Evolutionary conservation across 202 grass and related monocot genomes (phyloP), one percentile per base, ranked within the genome.

Genomic region (Brachypodium distachyon): DNA sequence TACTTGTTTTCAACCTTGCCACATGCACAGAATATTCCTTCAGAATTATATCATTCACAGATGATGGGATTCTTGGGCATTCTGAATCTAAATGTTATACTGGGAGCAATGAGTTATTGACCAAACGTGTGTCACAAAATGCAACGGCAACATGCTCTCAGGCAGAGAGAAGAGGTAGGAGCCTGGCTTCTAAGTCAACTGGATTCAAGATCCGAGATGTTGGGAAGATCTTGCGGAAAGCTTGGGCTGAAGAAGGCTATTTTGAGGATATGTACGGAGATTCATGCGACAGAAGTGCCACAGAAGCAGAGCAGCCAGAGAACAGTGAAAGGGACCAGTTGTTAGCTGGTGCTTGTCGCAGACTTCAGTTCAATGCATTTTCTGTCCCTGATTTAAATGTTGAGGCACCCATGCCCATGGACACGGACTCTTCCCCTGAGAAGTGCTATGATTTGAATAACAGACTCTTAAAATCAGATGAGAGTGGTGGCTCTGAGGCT

Each of bases 11-110:
- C 70, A 83, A 96, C 68, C 96, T 99, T 40, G 81, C 89, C 22
- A 87, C 92, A 65, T 99, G 92, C 83, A 96, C 96, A 63, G 90
- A 93, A 43, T 96, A 99, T 87, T 89, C 83, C 60, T 99, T 99
- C 68, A 91, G 89, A 79, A 84, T 89, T 77, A 87, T 99, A 86
- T 93, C 96, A 65, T 93, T 99, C 78, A 89, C 87, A 34, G 83
- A 91, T 76, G 81, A 93, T 83, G 90, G 78, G 31, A 82, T 93
- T 55, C 74, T 91, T 72, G 96, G 96, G n/a, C 96, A 99, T 84
- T 99, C 96, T 6, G 96, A 96, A 84, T 89, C 90, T 26, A 96
- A 89, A 67, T 99, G 96, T 81, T 89, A 85, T 77, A 99, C 96
- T 18, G 72, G 67, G 58, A 99, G 87, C 67, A 87, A 79, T 48